Base-by-base conservation (phyloP, 495 filamentous ascomycete species). In the Lepidopterella palustris region DNA sequence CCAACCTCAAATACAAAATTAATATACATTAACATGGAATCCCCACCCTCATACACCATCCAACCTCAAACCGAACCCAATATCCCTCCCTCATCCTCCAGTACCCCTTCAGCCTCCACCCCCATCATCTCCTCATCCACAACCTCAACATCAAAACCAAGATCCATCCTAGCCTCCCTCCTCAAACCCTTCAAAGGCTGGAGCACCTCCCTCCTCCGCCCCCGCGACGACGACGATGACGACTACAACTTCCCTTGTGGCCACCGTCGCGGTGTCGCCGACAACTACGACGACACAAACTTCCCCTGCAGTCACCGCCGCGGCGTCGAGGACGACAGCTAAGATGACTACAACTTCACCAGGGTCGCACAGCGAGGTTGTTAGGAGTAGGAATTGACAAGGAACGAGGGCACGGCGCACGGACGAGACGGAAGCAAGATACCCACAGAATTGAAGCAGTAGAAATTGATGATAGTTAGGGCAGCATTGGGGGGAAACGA, bases 241-340 rank as follows among this genome's bases (percentile, higher is more conserved):
- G 61, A 64, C 40, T 64, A 64, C 29, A 64, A 64, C 48, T 64
- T 64, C 31, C 11, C 60, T 9, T 47, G 20, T 20, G 60, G 31
- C 0, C 2, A 13, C 0, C 26, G 55, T 20, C 53, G 50, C 18
- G 55, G 60, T 15, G 48, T 20, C 6, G 49, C 3, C 2, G 35
- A 42, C 9, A 15, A 42, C 35, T 25, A 50, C n/a, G n/a, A n/a
- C n/a, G 39, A 42, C 20, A 15, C 13, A 11, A 50, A 50, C 6
- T 50, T 50, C 47, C 18, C 47, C 5, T 25, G 21, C 25, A 24
- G 21, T 6, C 20, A 27, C 8, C 5, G 47, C 5, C 23, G 47
- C 1, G 47, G 47, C 1, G 8, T 24, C 5, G 47, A 50, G 47
- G 18, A 50, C 13, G 35, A n/a, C 31, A 15, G 35, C 18, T 3